Conservation (phyloP, 139 green algal genomes). For the Volvox africanus region DNA sequence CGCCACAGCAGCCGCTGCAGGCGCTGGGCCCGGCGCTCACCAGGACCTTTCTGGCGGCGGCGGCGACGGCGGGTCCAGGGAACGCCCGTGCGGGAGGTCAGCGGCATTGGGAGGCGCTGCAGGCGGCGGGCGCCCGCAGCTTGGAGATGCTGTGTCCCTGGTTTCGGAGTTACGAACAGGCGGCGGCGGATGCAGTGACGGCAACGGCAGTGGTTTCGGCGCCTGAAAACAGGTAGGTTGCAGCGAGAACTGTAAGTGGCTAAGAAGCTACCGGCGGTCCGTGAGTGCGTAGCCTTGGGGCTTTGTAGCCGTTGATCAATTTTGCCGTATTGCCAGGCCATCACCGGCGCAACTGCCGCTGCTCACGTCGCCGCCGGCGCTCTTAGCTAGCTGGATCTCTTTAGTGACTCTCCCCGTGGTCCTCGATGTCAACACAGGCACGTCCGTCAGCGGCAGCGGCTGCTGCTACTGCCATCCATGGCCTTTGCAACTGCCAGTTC, state of each 20-base stretch:
- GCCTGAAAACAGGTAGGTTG: too few relatives aligned
- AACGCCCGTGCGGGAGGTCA: neutral
- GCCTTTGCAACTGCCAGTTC: slow-evolving; percentile 1
- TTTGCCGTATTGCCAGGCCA: too few relatives aligned
- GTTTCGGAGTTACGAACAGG: slow-evolving; percentile 32
- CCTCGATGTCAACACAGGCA: neutral
- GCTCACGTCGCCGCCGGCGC: too few relatives aligned
- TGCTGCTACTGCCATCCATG: slow-evolving; percentile 37
- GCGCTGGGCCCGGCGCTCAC: neutral
- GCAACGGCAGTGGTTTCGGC: neutral
- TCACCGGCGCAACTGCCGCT: too few relatives aligned
- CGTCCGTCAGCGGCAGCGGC: neutral
- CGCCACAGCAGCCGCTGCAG: too few relatives aligned
- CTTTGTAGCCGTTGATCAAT: too few relatives aligned
- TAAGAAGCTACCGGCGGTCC: too few relatives aligned
- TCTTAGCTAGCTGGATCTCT: too few relatives aligned
- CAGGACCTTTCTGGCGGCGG: neutral
- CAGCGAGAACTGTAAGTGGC: too few relatives aligned
- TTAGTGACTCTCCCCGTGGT: too few relatives aligned
- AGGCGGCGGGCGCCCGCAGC: neutral
- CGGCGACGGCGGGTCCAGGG: neutral
- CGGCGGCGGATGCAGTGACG: slow-evolving; percentile 25
- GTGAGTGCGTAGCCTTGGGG: too few relatives aligned
- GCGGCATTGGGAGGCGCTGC: slow-evolving; percentile 32
- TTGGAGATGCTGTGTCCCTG: slow-evolving; percentile 18